Percentiles rank a stretch among this genome's conserved stretches.
Evolutionary conservation across 1,284 basidiomycete species (phyloP).

Genomic region (Lignosus rhinocerotis): DNA sequence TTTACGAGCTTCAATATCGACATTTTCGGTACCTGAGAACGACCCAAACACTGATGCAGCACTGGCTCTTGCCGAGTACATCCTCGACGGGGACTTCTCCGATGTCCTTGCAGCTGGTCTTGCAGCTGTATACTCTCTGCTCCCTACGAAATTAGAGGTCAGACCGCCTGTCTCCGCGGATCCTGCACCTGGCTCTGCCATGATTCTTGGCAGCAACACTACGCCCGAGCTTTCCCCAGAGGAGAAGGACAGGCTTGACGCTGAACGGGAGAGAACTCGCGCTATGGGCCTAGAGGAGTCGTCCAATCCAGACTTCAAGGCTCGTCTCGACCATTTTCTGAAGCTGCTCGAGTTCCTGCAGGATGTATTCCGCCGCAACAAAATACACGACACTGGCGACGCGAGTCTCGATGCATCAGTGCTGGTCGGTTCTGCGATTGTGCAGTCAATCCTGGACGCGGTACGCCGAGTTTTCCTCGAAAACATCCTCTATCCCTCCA

Average conservation of each 20-base stretch:
- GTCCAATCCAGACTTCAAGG: slow-evolving; percentile 73
- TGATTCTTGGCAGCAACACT: slow-evolving; percentile 66
- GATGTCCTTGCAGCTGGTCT: slow-evolving; percentile 94
- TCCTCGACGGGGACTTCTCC: slow-evolving; percentile 94
- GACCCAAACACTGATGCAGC: slow-evolving; percentile 83
- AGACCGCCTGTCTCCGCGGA: slow-evolving; percentile 47
- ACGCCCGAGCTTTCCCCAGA: slow-evolving; percentile 46
- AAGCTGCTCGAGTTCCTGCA: slow-evolving; percentile 92
- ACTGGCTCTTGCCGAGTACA: slow-evolving; percentile 87
- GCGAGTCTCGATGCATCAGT: slow-evolving; percentile 53
- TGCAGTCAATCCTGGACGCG: slow-evolving; percentile 79
- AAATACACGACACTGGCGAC: slow-evolving; percentile 40
- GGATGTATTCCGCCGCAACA: slow-evolving; percentile 77
- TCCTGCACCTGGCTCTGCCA: slow-evolving; percentile 43
- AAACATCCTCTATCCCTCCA: slow-evolving; percentile 91
- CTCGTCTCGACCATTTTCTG: slow-evolving; percentile 84
- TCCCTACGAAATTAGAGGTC: slow-evolving; percentile 86
- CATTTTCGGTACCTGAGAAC: slow-evolving; percentile 23
- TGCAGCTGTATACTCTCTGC: slow-evolving; percentile 89
- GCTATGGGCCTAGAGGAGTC: slow-evolving; percentile 76
- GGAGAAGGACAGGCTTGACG: slow-evolving; percentile 53
- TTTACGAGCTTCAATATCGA: slow-evolving; percentile 32
- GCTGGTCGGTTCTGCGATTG: slow-evolving; percentile 75
- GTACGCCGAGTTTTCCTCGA: slow-evolving; percentile 88
- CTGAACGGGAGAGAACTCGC: slow-evolving; percentile 53